A percentile compares a stretch with the other conserved stretches of the same genome.
These are phyloP conservation scores for Leishmania lainsoni DNA, from an alignment of 208 protist genomes.

Conservation along the genomic window DNA sequence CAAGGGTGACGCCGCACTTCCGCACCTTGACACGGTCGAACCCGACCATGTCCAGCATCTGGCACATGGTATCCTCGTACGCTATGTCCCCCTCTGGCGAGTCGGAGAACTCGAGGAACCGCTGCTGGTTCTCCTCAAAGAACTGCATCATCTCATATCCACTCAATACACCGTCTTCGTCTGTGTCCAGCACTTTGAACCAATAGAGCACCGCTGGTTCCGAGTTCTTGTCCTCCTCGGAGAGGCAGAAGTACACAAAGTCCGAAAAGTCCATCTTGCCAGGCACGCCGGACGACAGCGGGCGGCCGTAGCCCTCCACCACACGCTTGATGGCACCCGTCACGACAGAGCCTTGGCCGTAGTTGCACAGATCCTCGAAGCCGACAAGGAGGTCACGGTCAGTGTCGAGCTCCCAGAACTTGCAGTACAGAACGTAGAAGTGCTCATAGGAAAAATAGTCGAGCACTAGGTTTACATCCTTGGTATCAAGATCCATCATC, in stretches of 20 bases:
- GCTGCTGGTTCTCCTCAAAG: conserved; percentile 92
- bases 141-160: conserved; percentile 94
- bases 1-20: conserved; percentile 78
- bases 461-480: conserved; percentile 89
- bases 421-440: conserved; percentile 99
- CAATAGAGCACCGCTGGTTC: conserved; percentile 93
- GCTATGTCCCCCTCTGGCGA: conserved; percentile 56
- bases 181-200: conserved; percentile 93
- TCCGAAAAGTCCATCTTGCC: conserved; percentile 93
- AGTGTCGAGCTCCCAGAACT: conserved; percentile 98
- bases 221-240: conserved; percentile 96
- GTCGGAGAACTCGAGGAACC: conserved; percentile 80
- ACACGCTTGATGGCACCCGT: conserved; percentile 79
- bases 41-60: conserved; percentile 95
- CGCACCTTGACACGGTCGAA: conserved; percentile 48
- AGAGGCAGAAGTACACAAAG: conserved; percentile 97
- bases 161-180: conserved; percentile 94
- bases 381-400: conserved; percentile 94
- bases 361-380: conserved; percentile 88
- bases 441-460: conserved; percentile 98
- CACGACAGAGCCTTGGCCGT: conserved; percentile 78
- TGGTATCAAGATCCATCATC: conserved; percentile 78
- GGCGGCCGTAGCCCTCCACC: conserved; percentile 68
- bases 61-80: conserved; percentile 93
- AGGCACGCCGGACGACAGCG: conserved; percentile 51